Percentiles rank a stretch among this genome's conserved stretches.
These are phyloP conservation scores for Skeletonema marinoi DNA, from an alignment of 108 stramenopile species.

Conservation along the genomic window DNA sequence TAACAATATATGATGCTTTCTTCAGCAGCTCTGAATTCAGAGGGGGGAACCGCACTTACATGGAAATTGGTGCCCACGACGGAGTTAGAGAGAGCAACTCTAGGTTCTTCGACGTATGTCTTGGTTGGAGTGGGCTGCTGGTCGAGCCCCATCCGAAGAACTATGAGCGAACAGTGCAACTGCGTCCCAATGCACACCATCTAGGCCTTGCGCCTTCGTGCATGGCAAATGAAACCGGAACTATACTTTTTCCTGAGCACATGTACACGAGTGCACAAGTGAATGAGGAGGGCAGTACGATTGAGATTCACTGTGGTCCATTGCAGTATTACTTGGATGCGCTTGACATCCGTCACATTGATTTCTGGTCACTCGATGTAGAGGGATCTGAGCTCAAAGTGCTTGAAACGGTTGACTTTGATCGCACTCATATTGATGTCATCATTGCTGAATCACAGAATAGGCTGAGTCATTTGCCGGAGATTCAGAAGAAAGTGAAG, in stretches of 20 bases:
- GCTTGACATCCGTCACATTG: constrained; percentile 23
- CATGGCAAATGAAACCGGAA: not conserved
- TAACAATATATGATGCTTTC: constrained; percentile 27
- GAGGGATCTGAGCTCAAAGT: constrained; percentile 64
- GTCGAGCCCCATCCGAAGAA: constrained; percentile 54
- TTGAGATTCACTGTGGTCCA: constrained; percentile 54
- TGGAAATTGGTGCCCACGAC: constrained; percentile 66
- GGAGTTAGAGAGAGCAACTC: constrained; percentile 53
- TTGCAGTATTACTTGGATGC: constrained; percentile 46
- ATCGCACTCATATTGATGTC: constrained; percentile 46
- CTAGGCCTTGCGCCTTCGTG: constrained; percentile 56
- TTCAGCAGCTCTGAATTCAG: constrained; percentile 15
- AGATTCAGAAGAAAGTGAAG: constrained; percentile 9
- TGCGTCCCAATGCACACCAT: constrained; percentile 56
- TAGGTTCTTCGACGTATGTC: constrained; percentile 56
- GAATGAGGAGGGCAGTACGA: constrained; percentile 8
- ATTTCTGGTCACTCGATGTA: constrained; percentile 68
- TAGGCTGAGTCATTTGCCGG: constrained; percentile 21
- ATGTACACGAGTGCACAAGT: constrained; percentile 51
- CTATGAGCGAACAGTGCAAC: constrained; percentile 30
- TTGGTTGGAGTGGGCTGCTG: constrained; percentile 59
- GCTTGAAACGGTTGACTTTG: constrained; percentile 57
- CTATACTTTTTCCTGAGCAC: constrained; percentile 32
- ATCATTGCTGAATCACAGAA: constrained; percentile 55
- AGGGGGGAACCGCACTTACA: constrained; percentile 20